These are phyloP conservation scores for Claviceps sp. DNA, from an alignment of 2,329 filamentous ascomycete genomes.

Conservation along the genomic window DNA sequence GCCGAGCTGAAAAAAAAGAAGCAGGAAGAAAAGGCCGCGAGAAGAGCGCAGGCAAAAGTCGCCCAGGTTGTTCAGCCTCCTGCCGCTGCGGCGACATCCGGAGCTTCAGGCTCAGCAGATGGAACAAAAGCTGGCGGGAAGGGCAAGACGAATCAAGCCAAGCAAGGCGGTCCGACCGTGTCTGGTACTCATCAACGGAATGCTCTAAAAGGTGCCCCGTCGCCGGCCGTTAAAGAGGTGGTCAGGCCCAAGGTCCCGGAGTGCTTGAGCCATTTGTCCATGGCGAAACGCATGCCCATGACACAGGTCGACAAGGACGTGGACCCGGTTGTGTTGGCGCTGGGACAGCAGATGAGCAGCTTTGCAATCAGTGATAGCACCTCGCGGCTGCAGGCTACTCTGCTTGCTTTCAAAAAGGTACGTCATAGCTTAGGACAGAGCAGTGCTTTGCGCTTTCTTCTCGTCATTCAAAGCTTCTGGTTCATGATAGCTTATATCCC, in stretches of 20 bases:
- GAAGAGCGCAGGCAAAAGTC: constrained; percentile 59
- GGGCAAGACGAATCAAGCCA: constrained; percentile 31
- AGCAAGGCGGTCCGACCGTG: constrained; percentile 25
- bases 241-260: constrained; percentile 49
- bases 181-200: constrained; percentile 22
- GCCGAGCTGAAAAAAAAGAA: constrained; percentile 80
- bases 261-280: constrained; percentile 73
- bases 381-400: constrained; percentile 72
- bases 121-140: constrained; percentile 25
- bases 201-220: constrained; percentile 16
- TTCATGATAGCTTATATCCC: too few relatives aligned
- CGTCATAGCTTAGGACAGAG: constrained; percentile 33
- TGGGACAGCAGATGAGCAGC: constrained; percentile 81
- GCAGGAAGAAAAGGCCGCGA: constrained; percentile 83
- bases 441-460: constrained; percentile 32
- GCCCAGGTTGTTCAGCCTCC: constrained; percentile 30
- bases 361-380: constrained; percentile 86
- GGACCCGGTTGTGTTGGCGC: constrained; percentile 69
- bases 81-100: background rate
- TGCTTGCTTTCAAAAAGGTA: constrained; percentile 81
- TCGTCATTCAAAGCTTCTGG: background rate
- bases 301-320: constrained; percentile 59
- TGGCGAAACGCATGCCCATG: constrained; percentile 42
- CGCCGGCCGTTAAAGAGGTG: constrained; percentile 30
- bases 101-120: constrained; percentile 18